Evolutionary conservation across 2,329 filamentous ascomycete genomes (phyloP).

Genomic region (Fusarium mangiferae): DNA sequence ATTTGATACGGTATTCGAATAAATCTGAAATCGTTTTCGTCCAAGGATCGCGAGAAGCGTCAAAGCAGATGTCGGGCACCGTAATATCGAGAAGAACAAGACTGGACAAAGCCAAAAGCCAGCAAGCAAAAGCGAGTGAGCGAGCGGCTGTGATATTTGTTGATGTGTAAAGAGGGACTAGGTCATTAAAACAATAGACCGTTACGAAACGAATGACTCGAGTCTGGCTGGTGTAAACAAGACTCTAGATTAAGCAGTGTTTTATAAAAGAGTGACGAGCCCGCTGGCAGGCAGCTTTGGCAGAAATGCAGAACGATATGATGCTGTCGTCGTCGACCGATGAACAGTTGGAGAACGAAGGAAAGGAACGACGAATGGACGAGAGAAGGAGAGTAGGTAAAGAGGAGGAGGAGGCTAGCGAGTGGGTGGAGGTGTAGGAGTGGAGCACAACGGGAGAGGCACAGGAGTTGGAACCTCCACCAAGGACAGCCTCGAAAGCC

Average conservation of each 20-base stretch:
- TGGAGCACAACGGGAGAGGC: slow-evolving; percentile 36
- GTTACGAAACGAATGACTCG: slow-evolving; percentile 38
- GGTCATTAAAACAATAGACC: slow-evolving; percentile 38
- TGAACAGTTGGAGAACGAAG: slow-evolving; percentile 48
- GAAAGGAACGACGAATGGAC: slow-evolving; percentile 47
- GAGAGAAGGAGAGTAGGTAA: slow-evolving; percentile 44
- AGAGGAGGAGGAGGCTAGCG: slow-evolving; percentile 37
- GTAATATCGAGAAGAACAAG: slow-evolving; percentile 9
- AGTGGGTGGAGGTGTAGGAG: slow-evolving; percentile 25
- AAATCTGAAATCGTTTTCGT: slow-evolving; percentile 39
- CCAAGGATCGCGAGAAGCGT: slow-evolving; percentile 25
- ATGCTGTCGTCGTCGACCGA: slow-evolving; percentile 46
- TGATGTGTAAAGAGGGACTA: slow-evolving; percentile 39
- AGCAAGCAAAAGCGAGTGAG: slow-evolving; percentile 33
- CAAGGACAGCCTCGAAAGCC: slow-evolving; percentile 22
- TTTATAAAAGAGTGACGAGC: slow-evolving; percentile 58
- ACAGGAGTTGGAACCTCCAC: slow-evolving; percentile 29
- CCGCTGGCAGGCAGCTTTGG: slow-evolving; percentile 62
- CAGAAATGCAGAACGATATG: slow-evolving; percentile 33
- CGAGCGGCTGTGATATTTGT: slow-evolving; percentile 31
- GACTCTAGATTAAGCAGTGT: slow-evolving; percentile 39
- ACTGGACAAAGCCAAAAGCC: slow-evolving; percentile 29
- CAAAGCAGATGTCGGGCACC: slow-evolving; percentile 20
- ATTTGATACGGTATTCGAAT: slow-evolving; percentile 20
- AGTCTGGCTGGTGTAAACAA: slow-evolving; percentile 34